Evolutionary conservation across 768 basidiomycete genomes (phyloP).

Genomic region (Chiua virens): DNA sequence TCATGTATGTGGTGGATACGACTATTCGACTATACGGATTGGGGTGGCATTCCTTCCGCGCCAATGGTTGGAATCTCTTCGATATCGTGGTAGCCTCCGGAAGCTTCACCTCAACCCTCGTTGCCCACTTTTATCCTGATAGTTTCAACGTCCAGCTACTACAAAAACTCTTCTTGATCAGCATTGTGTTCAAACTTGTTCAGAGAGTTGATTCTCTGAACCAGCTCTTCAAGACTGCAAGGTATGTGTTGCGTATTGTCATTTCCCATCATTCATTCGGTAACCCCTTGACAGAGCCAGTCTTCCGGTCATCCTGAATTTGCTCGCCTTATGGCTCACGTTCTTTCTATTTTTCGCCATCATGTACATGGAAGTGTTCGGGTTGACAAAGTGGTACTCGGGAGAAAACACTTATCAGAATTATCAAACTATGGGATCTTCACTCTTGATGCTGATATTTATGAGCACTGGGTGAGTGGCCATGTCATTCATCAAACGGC

Average conservation of each 20-base stretch:
- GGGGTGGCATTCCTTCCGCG: conserved; percentile 80
- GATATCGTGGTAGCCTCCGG: conserved; percentile 80
- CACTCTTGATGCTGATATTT: conserved; percentile 88
- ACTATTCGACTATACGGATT: conserved; percentile 78
- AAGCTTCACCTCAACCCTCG: conserved; percentile 78
- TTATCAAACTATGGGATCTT: conserved; percentile 74
- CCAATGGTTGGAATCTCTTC: conserved; percentile 94
- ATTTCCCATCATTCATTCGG: background rate
- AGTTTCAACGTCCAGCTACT: conserved; percentile 62
- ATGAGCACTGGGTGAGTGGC: conserved; percentile 84
- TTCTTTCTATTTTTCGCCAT: conserved; percentile 92
- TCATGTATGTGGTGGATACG: conserved; percentile 77
- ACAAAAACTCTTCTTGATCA: conserved; percentile 90
- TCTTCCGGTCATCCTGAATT: conserved; percentile 79
- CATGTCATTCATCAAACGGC: background rate
- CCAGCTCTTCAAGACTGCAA: conserved; percentile 93
- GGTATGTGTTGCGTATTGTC: conserved; percentile 51
- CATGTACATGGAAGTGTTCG: conserved; percentile 86
- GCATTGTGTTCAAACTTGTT: conserved; percentile 92
- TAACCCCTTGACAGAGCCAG: conserved; percentile 56
- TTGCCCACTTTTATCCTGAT: conserved; percentile 55
- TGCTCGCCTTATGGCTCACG: conserved; percentile 86
- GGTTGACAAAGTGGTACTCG: conserved; percentile 81
- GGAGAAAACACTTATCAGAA: conserved; percentile 71
- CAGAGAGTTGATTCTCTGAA: conserved; percentile 86